A percentile compares a stretch with the other conserved stretches of the same genome.
These are phyloP conservation scores for Dactylellina parvicollis DNA, from an alignment of 2,329 filamentous ascomycete species.

Conservation along the genomic window DNA sequence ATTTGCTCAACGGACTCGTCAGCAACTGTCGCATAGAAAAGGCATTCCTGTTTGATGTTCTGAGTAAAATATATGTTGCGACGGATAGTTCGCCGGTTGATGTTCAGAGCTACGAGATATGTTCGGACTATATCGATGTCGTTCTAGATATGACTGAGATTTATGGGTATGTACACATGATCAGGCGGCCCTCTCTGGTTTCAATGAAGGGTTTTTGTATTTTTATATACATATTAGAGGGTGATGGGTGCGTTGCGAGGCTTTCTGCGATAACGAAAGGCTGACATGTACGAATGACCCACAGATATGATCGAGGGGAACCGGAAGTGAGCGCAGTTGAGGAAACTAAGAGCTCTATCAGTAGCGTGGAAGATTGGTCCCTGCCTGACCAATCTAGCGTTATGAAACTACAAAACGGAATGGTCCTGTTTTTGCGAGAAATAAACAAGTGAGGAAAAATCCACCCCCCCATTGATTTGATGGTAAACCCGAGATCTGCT, in stretches of 20 bases:
- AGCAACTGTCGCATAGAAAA: constrained; percentile 96
- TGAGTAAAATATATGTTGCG: constrained; percentile 98
- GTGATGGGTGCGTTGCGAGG: constrained; percentile 1
- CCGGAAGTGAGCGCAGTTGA: constrained; percentile 64
- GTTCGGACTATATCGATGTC: constrained; percentile 97
- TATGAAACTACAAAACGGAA: constrained; percentile 73
- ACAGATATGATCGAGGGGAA: constrained; percentile 64
- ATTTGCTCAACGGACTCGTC: constrained; percentile 91
- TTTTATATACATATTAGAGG: not conserved
- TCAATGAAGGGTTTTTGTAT: not conserved
- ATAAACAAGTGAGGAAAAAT: constrained; percentile 67
- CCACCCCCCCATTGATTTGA: constrained; percentile 11
- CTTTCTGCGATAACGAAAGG: not conserved
- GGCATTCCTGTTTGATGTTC: constrained; percentile 95
- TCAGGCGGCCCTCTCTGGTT: not conserved
- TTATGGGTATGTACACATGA: constrained; percentile 72
- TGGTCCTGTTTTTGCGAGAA: constrained; percentile 74
- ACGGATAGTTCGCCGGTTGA: constrained; percentile 93
- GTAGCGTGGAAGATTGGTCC: constrained; percentile 58
- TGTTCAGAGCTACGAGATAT: constrained; percentile 96
- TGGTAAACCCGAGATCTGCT: not conserved
- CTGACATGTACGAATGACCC: constrained; percentile 18
- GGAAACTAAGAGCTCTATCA: constrained; percentile 45
- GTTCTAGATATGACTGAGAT: constrained; percentile 97
- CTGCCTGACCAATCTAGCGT: constrained; percentile 74